A percentile compares a stretch with the other conserved stretches of the same genome.
phyloP scores from a whole-genome alignment of 2,329 filamentous ascomycete genomes.

The Leptosphaerulina australis region DNA sequence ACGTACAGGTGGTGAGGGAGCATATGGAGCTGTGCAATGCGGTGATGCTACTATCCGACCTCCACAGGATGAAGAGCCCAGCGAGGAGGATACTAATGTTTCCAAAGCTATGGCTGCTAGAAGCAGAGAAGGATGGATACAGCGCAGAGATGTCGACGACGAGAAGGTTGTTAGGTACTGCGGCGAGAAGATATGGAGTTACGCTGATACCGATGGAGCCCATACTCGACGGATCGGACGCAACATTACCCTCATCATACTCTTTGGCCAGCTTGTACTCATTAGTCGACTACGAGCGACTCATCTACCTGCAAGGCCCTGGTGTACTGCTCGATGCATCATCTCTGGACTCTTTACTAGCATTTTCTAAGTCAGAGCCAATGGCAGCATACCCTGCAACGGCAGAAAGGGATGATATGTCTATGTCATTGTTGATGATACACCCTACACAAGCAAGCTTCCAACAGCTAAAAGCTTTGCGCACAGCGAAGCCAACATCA shows the following conservation, averaged over 20 bases:
- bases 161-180: slow-evolving; percentile 52
- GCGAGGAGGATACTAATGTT: slow-evolving; percentile 55
- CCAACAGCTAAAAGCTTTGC: slow-evolving; percentile 39
- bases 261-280: slow-evolving; percentile 55
- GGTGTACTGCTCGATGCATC: slow-evolving; percentile 55
- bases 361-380: slow-evolving; percentile 47
- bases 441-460: slow-evolving; percentile 44
- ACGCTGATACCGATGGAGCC: slow-evolving; percentile 53
- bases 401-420: slow-evolving; percentile 38
- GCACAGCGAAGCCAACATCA: slow-evolving; percentile 30
- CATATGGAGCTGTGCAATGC: slow-evolving; percentile 57
- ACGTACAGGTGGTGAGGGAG: slow-evolving; percentile 54
- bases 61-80: slow-evolving; percentile 54
- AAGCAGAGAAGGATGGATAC: slow-evolving; percentile 43
- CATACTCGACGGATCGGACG: slow-evolving; percentile 44
- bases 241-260: slow-evolving; percentile 46
- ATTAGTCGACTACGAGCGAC: slow-evolving; percentile 53
- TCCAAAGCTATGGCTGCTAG: slow-evolving; percentile 47
- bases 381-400: slow-evolving; percentile 46
- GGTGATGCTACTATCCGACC: slow-evolving; percentile 56
- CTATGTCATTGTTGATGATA: slow-evolving; percentile 48
- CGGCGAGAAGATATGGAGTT: slow-evolving; percentile 54
- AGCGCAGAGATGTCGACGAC: slow-evolving; percentile 54
- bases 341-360: slow-evolving; percentile 53
- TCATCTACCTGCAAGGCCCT: slow-evolving; percentile 54